A percentile compares a stretch with the other conserved stretches of the same genome.
These are phyloP conservation scores for Tillandsia leiboldiana DNA, from an alignment of 176 grass and related monocot species.

Conservation along the genomic window DNA sequence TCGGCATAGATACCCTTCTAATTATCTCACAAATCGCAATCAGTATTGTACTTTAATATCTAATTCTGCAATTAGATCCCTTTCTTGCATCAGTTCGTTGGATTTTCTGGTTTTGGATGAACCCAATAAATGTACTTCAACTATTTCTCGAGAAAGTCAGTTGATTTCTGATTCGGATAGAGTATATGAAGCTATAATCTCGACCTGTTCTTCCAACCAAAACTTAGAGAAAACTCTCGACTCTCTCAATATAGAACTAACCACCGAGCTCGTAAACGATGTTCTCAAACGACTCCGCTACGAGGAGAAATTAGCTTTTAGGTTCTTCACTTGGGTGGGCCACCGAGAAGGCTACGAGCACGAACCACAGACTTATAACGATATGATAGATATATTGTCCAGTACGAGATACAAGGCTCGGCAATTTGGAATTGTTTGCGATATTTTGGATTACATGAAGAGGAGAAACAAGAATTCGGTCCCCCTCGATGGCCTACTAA, in stretches of 20 bases:
- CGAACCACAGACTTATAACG: constrained; percentile 47
- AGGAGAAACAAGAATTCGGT: constrained; percentile 36
- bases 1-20: not conserved
- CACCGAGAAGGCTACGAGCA: constrained; percentile 57
- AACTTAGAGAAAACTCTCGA: constrained; percentile 11
- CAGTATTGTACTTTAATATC: not conserved
- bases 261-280: constrained; percentile 52
- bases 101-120: constrained; percentile 10
- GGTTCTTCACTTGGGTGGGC: constrained; percentile 68
- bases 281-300: constrained; percentile 64
- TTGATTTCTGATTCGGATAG: constrained; percentile 5
- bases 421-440: constrained; percentile 73
- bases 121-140: constrained; percentile 1
- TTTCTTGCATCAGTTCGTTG: constrained; percentile 12
- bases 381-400: constrained; percentile 82
- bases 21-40: not conserved
- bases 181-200: constrained; percentile 29
- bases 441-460: constrained; percentile 87
- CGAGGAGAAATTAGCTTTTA: constrained; percentile 81
- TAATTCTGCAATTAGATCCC: constrained; percentile 4
- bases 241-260: constrained; percentile 40
- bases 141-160: not conserved
- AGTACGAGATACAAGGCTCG: constrained; percentile 75
- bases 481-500: constrained; percentile 41
- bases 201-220: constrained; percentile 3